Evolutionary conservation across 495 filamentous ascomycete genomes (phyloP).

Genomic region (Chaetomium cochliodes): DNA sequence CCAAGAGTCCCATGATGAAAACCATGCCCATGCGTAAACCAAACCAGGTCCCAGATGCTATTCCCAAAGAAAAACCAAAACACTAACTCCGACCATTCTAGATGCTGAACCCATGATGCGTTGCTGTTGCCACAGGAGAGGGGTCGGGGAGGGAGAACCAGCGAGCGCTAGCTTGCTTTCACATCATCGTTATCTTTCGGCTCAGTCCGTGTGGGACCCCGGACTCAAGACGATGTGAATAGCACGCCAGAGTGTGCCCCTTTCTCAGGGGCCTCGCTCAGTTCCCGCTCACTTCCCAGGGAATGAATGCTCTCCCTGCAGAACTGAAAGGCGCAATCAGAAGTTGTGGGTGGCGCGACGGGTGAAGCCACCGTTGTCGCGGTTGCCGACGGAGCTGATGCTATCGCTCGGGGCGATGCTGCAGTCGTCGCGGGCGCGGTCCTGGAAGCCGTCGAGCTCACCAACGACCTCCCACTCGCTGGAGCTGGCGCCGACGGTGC

Average conservation of each 20-base stretch:
- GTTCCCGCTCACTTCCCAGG: neutral
- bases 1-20: neutral
- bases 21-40: neutral
- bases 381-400: constrained; percentile 31
- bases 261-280: constrained; percentile 3
- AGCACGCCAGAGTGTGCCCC: neutral
- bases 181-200: neutral
- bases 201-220: neutral
- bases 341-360: neutral
- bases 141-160: neutral
- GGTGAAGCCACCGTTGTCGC: constrained; percentile 4
- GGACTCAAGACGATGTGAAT: neutral
- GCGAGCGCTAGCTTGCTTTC: neutral
- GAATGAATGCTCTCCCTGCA: neutral
- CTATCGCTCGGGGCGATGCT: constrained; percentile 30
- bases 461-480: constrained; percentile 21
- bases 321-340: neutral
- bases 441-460: constrained; percentile 10
- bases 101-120: neutral
- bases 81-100: neutral
- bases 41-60: neutral
- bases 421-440: constrained; percentile 13
- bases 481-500: constrained; percentile 12
- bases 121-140: neutral
- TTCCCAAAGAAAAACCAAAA: neutral